Conservation (phyloP, 345 rosid species). For the Populus simonii region DNA sequence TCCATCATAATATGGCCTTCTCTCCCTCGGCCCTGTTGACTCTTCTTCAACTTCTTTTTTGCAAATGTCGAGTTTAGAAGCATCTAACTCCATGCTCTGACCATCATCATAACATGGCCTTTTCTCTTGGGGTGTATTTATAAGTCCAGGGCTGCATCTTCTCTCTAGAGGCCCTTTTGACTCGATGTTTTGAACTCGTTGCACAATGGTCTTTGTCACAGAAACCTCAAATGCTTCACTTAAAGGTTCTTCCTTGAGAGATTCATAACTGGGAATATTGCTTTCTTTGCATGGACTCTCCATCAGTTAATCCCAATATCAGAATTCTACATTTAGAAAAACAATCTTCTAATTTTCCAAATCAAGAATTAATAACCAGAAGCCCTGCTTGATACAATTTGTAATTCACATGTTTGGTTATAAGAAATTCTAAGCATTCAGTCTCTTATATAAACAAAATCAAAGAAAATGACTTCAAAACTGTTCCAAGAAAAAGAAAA, state of each 20-base stretch:
- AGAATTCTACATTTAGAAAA: neutral
- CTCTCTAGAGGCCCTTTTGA: neutral
- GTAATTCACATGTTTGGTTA: neutral
- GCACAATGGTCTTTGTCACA: neutral
- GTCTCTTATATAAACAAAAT: neutral
- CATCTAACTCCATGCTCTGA: neutral
- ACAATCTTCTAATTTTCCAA: neutral
- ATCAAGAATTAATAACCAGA: neutral
- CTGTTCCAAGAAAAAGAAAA: neutral
- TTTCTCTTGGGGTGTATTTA: neutral
- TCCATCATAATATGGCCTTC: slow-evolving; percentile 11
- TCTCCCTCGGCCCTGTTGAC: neutral
- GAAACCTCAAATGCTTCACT: neutral
- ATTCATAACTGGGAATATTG: neutral
- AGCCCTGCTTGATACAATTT: neutral
- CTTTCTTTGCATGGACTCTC: neutral
- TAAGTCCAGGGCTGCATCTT: slow-evolving; percentile 1
- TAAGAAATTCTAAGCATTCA: neutral
- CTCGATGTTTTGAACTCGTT: neutral
- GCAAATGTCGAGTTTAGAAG: neutral
- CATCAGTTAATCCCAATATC: slow-evolving; percentile 6
- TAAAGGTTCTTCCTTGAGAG: slow-evolving; percentile 6
- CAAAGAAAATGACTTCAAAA: neutral
- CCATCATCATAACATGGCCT: neutral
- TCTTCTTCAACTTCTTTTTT: neutral